Evolutionary conservation across 2,329 filamentous ascomycete species (phyloP).

Genomic region (Onygena corvina): DNA sequence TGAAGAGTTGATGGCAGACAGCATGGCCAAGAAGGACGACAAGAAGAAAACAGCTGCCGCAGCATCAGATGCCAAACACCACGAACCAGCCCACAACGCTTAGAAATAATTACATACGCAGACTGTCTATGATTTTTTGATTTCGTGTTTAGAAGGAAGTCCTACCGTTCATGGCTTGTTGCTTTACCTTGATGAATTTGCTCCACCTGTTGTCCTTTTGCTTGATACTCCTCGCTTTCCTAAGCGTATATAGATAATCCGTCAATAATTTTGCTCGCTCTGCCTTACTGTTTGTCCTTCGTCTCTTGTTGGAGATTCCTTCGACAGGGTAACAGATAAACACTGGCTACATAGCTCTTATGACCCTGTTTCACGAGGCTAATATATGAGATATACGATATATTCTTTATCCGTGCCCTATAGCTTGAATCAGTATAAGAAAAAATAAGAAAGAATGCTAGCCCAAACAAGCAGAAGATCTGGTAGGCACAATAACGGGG

Average conservation of each 20-base stretch:
- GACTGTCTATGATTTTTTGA: not conserved
- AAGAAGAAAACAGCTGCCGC: constrained; percentile 45
- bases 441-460: not conserved
- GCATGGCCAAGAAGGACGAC: constrained; percentile 85
- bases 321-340: not conserved
- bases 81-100: not conserved
- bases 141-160: constrained; percentile 3
- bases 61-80: constrained; percentile 16
- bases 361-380: not conserved
- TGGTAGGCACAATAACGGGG: not conserved
- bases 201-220: not conserved
- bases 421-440: too few species aligned
- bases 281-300: too few species aligned
- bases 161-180: not conserved
- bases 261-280: not conserved
- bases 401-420: not conserved
- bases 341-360: not conserved
- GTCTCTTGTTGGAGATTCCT: too few species aligned
- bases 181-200: not conserved
- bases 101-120: constrained; percentile 2
- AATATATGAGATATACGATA: not conserved
- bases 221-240: not conserved
- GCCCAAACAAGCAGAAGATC: not conserved
- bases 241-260: constrained; percentile 1
- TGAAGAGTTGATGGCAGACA: constrained; percentile 93